Evolutionary conservation across 768 basidiomycete genomes (phyloP), one percentile per base, ranked within the genome.

Genomic region (Sporobolomyces pararoseus): DNA sequence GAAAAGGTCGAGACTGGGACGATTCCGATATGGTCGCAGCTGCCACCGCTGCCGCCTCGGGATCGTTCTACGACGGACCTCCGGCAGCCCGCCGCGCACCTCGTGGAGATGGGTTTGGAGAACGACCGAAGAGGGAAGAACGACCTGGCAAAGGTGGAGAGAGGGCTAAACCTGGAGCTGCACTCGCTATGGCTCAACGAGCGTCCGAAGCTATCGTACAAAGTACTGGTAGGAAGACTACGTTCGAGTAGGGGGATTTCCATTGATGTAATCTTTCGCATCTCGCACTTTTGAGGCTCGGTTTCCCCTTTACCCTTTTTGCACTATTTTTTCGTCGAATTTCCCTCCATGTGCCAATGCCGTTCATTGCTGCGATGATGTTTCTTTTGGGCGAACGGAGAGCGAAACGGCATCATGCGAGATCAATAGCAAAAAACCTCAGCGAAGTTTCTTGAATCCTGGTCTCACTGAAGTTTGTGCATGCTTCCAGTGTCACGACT

Each of bases 101-200:
- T 9, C 46, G 68, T 19, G 71, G 54, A 35, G 65, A 66, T 34
- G 25, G 69, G 34, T 50, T 63, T 57, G 47, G 65, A 19, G 12
- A 55, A 35, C 13, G 69, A 39, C 49, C 53, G 63, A 34, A 35
- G 17, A 0, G 64, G 51, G 64, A 47, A 32, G 55, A 71, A 57
- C 69, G 72, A 32, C 77, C 79, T 7, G 80, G 57, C 74, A 80
- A 73, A 79, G 80, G 75, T 78, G 79, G 80, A 77, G 79, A 67
- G 71, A 77, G 68, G 7, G 63, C 65, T 19, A 76, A 78, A 73
- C 81, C 82, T 7, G 81, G 82, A 57, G 81, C 81, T 27, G 81
- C 81, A 17, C 72, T 83, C 23, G 81, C 81, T 13, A 79, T 77
- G 75, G 82, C 82, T 27, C 81, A 81, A 75, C 65, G 81, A 35